phyloP scores from a whole-genome alignment of 345 rosid species.

The Barbarea vulgaris region DNA sequence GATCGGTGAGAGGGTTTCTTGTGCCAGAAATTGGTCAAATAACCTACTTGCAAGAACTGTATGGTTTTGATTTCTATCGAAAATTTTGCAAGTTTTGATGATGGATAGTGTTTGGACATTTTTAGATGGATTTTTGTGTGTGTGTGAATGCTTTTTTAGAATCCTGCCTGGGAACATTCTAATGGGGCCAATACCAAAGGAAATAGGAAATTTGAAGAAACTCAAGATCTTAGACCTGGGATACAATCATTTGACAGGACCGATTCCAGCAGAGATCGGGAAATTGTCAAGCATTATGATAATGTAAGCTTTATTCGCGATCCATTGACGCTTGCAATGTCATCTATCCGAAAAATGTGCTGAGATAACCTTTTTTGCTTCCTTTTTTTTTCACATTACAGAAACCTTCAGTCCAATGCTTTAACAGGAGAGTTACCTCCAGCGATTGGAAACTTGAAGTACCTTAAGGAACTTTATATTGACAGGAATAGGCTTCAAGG shows the following conservation, averaged over 20 bases:
- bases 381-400: slow-evolving; percentile 33
- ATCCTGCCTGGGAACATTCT: slow-evolving; percentile 68
- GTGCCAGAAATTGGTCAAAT: slow-evolving; percentile 79
- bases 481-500: slow-evolving; percentile 90
- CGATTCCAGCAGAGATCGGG: slow-evolving; percentile 80
- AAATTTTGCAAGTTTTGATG: slow-evolving; percentile 7
- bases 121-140: background rate
- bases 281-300: slow-evolving; percentile 53
- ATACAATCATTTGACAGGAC: slow-evolving; percentile 77
- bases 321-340: background rate
- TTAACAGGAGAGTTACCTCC: slow-evolving; percentile 76
- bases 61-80: slow-evolving; percentile 32
- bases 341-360: background rate
- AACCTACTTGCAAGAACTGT: slow-evolving; percentile 81
- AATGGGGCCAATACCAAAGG: slow-evolving; percentile 82
- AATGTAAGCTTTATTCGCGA: slow-evolving; percentile 48
- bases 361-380: background rate
- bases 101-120: slow-evolving; percentile 15
- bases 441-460: slow-evolving; percentile 73
- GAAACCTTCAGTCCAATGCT: slow-evolving; percentile 94
- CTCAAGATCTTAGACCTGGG: slow-evolving; percentile 91
- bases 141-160: slow-evolving; percentile 52
- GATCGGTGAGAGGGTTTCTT: slow-evolving; percentile 75
- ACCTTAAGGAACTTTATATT: slow-evolving; percentile 73
- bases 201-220: slow-evolving; percentile 72